Base-by-base conservation (phyloP, 768 basidiomycete genomes). In the Russula vinacea region DNA sequence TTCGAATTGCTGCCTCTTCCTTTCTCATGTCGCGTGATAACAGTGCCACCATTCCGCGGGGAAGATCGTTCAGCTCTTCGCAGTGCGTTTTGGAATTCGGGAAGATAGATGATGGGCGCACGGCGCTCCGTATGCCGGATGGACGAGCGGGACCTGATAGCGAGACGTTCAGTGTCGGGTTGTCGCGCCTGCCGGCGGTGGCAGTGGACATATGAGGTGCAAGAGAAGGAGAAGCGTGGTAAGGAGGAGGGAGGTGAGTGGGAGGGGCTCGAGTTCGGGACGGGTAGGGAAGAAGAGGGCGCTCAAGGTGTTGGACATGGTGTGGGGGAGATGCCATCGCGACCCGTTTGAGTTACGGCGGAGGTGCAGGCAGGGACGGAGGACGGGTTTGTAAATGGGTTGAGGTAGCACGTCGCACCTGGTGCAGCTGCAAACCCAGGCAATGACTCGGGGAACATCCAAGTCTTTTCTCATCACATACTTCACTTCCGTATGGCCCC, bases 21-120 rank as follows among this genome's bases (percentile, higher is more conserved):
- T n/a, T n/a, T n/a, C n/a, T n/a, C n/a, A n/a, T n/a, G n/a, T n/a
- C n/a, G n/a, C n/a, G n/a, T n/a, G n/a, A 42, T 42, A 40, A 29
- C 11, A 64, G 57, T 64, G n/a, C 57, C 57, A 5, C 52, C 52
- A 5, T 64, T 59, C 22, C 62, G 51, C 24, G 24, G 51, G 7
- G 56, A 58, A 53, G 13, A 29, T 3, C 56, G 56, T 19, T 45
- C 56, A 26, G 35, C 5, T 14, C 44, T 24, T 14, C 63, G 58
- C 8, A 3, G 39, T n/a, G 58, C 58, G 5, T 56, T 40, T 32
- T 22, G 56, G 32, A 13, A 44, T 0, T 42, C 55, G 19, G 17
- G 8, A n/a, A 37, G 10, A 44, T 60, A n/a, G 53, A 60, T 22
- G 39, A 50, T 7, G 64, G 54, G 29, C 58, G 64, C 10, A 29